Evolutionary conservation across 2,329 filamentous ascomycete genomes (phyloP), one percentile per base, ranked within the genome.

Genomic region (Colletotrichum noveboracense): DNA sequence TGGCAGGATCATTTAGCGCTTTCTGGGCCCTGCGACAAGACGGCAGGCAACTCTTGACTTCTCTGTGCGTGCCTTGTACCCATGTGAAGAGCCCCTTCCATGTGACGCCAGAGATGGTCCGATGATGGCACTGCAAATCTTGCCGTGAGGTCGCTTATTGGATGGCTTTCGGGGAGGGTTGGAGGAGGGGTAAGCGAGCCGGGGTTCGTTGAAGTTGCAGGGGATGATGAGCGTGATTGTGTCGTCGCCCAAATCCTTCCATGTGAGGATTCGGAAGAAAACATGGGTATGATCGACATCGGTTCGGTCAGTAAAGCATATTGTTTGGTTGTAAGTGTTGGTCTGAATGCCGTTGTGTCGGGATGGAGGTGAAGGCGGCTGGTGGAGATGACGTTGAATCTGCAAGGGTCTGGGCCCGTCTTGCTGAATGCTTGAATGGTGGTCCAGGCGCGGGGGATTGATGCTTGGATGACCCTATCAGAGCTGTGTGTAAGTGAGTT

Each of bases 11-110:
- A 43, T 38, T 32, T 48, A 56, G 38, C 32, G 71, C 43, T 34
- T 65, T 12, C 36, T 70, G n/a, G 66, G 71, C 71, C 43, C 66
- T 71, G 71, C 48, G 28, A 60, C 26, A n/a, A 61, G n/a, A 34
- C 36, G 9, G 12, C 28, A n/a, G 67, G 26, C 56, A 68, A 52
- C 26, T 71, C 67, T 74, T 61, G 61, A 74, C 67, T 74, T 65
- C 18, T 36, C 67, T 71, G 30, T 43, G 43, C 66, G n/a, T 48
- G 43, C 43, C 43, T 48, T 48, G 9, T 4, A 21, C 3, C n/a
- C 43, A 21, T 21, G 13, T 58, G 21, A 58, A 58, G 24, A 69
- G 55, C 32, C n/a, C 30, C 65, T 32, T 38, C 56, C 38, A 43
- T 34, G 24, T 36, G 36, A 26, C 16, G 24, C 10, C 7, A 26